Evolutionary conservation across 192 early-diverging fungal genomes (phyloP).

Genomic region (Phycomyces blakesleeanus): DNA sequence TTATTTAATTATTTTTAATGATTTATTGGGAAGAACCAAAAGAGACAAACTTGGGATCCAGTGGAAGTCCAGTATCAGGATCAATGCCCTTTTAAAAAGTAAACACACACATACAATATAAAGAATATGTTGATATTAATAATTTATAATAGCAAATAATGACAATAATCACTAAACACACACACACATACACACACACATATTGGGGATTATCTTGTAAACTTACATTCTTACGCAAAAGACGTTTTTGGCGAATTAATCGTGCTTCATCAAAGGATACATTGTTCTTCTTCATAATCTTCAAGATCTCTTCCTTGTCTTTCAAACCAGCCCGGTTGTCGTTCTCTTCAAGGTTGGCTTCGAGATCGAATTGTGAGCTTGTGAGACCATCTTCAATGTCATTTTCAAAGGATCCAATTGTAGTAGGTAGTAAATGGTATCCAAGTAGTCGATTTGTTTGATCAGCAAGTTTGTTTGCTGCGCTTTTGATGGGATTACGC

Average conservation of each 20-base stretch:
- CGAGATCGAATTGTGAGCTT: conserved; percentile 50
- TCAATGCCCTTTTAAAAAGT: conserved; percentile 43
- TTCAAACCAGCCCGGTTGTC: conserved; percentile 49
- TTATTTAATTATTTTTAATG: no score
- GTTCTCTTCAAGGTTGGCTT: conserved; percentile 42
- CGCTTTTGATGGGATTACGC: conserved; percentile 10
- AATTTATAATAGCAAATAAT: no score
- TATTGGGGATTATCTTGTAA: no score
- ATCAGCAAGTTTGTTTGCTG: conserved; percentile 14
- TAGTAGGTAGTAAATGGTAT: conserved; percentile 49
- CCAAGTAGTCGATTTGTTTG: conserved; percentile 27
- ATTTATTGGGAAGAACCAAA: conserved; percentile 40
- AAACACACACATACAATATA: no score
- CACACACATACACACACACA: no score
- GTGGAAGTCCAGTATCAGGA: conserved; percentile 51
- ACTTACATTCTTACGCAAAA: conserved; percentile 49
- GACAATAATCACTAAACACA: no score
- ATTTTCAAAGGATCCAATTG: conserved; percentile 43
- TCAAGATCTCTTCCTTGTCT: conserved; percentile 49
- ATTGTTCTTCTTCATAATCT: conserved; percentile 50
- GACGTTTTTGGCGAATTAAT: conserved; percentile 48
- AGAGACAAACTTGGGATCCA: conserved; percentile 55
- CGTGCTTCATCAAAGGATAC: conserved; percentile 57
- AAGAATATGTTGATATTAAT: no score
- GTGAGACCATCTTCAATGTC: conserved; percentile 56